Conservation (phyloP, 2,329 filamentous ascomycete genomes). For the Alternaria dauci region DNA sequence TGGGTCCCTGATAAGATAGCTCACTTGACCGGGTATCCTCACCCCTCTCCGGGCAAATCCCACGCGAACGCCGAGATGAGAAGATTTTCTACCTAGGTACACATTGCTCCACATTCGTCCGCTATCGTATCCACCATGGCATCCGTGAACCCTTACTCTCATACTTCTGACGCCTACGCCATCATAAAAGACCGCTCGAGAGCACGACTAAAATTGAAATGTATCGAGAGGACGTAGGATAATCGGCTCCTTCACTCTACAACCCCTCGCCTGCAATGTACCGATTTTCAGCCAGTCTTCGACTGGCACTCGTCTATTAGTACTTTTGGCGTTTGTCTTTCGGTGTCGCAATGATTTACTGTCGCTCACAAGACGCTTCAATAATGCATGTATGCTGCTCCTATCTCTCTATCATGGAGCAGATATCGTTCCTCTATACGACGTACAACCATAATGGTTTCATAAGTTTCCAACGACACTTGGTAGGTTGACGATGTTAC, state of each 20-base stretch:
- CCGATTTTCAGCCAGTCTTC: neutral
- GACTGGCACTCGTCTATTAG: neutral
- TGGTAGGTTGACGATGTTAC: neutral
- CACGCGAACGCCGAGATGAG: neutral
- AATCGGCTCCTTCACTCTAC: neutral
- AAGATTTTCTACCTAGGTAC: neutral
- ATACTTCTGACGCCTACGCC: neutral
- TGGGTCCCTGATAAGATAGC: conserved; percentile 6
- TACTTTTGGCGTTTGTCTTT: neutral
- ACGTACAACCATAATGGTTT: neutral
- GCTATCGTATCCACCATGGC: neutral
- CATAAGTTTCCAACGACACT: neutral
- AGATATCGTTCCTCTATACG: neutral
- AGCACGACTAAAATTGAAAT: neutral
- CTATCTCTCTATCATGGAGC: neutral
- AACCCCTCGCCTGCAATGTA: neutral
- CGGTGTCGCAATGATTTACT: neutral
- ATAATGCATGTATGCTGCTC: neutral
- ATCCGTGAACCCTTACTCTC: neutral
- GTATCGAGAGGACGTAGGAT: neutral
- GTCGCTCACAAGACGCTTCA: neutral
- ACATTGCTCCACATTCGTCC: neutral
- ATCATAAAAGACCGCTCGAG: neutral
- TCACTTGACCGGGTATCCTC: neutral
- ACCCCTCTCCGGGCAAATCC: neutral